Evolutionary conservation across 352 stramenopile species (phyloP), one percentile per base, ranked within the genome.

Genomic region (Globisporangium nunn): DNA sequence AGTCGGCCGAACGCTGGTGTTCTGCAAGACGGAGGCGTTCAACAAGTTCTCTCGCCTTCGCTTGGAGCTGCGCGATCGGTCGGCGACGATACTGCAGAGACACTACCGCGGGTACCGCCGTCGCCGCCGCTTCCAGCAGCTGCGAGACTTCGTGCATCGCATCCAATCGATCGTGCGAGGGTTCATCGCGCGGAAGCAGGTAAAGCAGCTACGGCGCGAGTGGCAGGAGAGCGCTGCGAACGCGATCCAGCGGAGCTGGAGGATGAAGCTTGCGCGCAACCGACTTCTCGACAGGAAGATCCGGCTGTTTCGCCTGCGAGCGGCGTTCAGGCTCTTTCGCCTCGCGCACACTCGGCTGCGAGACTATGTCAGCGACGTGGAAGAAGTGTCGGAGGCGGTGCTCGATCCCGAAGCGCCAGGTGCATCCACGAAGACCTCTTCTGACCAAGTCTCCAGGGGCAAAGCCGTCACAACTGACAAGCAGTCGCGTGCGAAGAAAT

Each of bases 21-120:
- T 88, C 63, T 88, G 63, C 64, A 81, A 82, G 58, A 81, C 72
- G 2, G 71, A 64, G 23, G 72, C 63, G 30, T 87, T 81, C 67
- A 84, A 82, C 49, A 56, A 66, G 14, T 74, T 87, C 40, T 80
- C 61, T 47, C 72, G 65, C 17, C 75, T 85, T 31, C 75, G 78
- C 2, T 51, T 77, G 6, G 68, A 75, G 30, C 49, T 81, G 12
- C 64, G 70, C 12, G 68, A 61, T 11, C 58, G 66, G 43, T 57
- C 67, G 47, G 75, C 74, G 28, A 68, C 63, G 17, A 48, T 74
- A 12, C 30, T 88, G 18, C 75, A 88, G 55, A 72, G 71, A 17
- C 48, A 76, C 59, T 71, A 68, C 11, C 75, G 75, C 33, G 75
- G 73, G 1, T 84, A 77, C 54, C 68, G 57, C 4, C 62, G 58